Base-by-base conservation (phyloP, 345 rosid species). In the Stellera chamaejasme region DNA sequence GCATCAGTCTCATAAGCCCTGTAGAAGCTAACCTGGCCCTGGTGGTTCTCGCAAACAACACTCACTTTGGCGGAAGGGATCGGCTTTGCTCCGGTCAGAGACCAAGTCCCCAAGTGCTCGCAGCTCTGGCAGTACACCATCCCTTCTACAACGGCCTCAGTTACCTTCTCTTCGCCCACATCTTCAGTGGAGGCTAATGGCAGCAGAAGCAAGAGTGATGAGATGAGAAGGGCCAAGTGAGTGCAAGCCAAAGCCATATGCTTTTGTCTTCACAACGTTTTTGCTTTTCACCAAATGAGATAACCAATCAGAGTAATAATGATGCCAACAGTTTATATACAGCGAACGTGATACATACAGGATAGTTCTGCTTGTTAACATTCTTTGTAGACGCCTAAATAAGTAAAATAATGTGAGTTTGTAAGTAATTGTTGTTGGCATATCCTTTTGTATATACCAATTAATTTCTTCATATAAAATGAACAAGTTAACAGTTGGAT, bases 51-150 rank as follows among this genome's bases (percentile, higher is more conserved):
- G 88, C 98, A 88, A 36, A 80, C 62, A 54, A 88, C 79, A 57
- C 96, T 80, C 61, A 88, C 69, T 61, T 76, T 79, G 13, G 96
- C 95, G 1, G 81, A 80, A 32, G 75, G 73, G 57, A 91, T 76
- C 2, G 95, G 85, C 52, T 82, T 54, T 14, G 96, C 95, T n/a
- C 68, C 79, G 2, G 69, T 66, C 64, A 83, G 73, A 5, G 88
- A 85, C 96, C 98, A 82, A 13, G 90, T 71, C 10, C 95, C 92
- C 45, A 11, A 70, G 19, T 76, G 53, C 23, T 79, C 69, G 57
- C 96, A 88, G 67, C 83, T 64, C 66, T 91, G 98, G 69, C 95
- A 88, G 52, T 88, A 91, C 27, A 91, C 95, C 69, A 78, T 76
- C 49, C 96, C 98, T 75, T 88, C 96, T 9, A 91, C 81, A 19